These are phyloP conservation scores for Yamadazyma blattariae DNA, from an alignment of 1,139 yeast species.

Conservation along the genomic window DNA sequence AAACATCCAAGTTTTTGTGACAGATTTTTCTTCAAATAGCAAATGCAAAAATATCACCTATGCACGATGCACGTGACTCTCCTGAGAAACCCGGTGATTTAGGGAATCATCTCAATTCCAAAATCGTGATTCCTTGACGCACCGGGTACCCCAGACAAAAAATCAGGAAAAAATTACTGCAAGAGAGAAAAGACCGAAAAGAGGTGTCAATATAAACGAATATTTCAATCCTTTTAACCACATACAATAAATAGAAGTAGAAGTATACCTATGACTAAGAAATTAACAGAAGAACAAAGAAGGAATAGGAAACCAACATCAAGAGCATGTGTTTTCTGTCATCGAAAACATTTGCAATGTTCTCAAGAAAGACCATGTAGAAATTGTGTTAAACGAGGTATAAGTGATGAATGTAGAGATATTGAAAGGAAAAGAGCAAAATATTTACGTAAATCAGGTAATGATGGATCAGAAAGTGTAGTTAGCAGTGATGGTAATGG, in stretches of 20 bases:
- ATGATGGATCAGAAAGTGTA: background rate
- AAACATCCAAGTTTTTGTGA: too few species aligned
- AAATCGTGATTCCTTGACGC: too few species aligned
- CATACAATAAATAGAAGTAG: too few species aligned
- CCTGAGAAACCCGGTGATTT: too few species aligned
- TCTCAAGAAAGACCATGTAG: conserved; percentile 60
- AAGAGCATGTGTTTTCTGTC: conserved; percentile 71
- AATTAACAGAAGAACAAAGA: conserved; percentile 52
- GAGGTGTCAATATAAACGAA: too few species aligned
- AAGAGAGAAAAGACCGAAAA: too few species aligned
- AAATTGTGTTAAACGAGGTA: conserved; percentile 62
- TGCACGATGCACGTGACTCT: too few species aligned
- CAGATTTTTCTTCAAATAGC: too few species aligned
- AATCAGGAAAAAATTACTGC: too few species aligned
- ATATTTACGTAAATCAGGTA: conserved; percentile 21
- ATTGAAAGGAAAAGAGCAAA: conserved; percentile 58
- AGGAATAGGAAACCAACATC: conserved; percentile 56
- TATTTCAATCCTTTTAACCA: too few species aligned
- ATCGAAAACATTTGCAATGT: conserved; percentile 69
- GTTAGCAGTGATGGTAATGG: conserved; percentile 1
- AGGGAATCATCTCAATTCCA: too few species aligned
- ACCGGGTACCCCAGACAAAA: background rate
- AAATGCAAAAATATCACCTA: too few species aligned
- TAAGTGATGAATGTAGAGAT: conserved; percentile 55
- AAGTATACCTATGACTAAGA: conserved; percentile 53